A percentile compares a stretch with the other conserved stretches of the same genome.
phyloP scores from a whole-genome alignment of 2,329 filamentous ascomycete species.

The Uncinocarpus reesii region DNA sequence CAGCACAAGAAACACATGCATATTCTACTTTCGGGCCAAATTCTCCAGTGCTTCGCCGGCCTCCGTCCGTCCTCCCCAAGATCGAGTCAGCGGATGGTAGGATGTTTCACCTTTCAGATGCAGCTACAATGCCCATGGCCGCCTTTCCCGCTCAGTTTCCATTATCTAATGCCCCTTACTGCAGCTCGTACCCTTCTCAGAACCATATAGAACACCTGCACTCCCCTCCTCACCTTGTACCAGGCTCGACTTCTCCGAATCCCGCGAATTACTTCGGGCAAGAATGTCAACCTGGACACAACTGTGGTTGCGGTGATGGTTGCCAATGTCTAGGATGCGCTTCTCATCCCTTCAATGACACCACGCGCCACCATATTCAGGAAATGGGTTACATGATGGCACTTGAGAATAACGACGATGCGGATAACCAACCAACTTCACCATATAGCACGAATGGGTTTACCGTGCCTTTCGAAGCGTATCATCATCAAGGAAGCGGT shows the following conservation, averaged over 20 bases:
- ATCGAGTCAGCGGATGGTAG: background rate
- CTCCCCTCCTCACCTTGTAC: background rate
- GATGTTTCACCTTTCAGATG: background rate
- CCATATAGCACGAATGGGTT: slow-evolving; percentile 19
- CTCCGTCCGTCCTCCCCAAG: background rate
- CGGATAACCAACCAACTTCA: slow-evolving; percentile 19
- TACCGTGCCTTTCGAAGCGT: slow-evolving; percentile 4
- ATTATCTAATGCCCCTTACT: background rate
- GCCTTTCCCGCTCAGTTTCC: background rate
- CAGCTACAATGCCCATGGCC: background rate
- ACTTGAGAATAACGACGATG: slow-evolving; percentile 20
- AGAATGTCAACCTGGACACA: slow-evolving; percentile 22
- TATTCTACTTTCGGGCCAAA: background rate
- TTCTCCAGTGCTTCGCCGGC: background rate
- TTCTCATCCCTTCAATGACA: slow-evolving; percentile 39
- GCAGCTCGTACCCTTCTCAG: background rate
- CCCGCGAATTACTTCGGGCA: background rate
- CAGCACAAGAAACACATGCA: background rate
- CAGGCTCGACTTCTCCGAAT: background rate
- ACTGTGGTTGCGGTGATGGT: slow-evolving; percentile 36
- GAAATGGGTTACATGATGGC: slow-evolving; percentile 38
- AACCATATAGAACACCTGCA: background rate
- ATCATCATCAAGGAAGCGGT: slow-evolving; percentile 3
- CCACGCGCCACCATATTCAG: slow-evolving; percentile 37
- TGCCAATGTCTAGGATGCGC: slow-evolving; percentile 40